These are phyloP conservation scores for Penicillium sp. DNA, from an alignment of 2,329 filamentous ascomycete genomes.

Conservation along the genomic window DNA sequence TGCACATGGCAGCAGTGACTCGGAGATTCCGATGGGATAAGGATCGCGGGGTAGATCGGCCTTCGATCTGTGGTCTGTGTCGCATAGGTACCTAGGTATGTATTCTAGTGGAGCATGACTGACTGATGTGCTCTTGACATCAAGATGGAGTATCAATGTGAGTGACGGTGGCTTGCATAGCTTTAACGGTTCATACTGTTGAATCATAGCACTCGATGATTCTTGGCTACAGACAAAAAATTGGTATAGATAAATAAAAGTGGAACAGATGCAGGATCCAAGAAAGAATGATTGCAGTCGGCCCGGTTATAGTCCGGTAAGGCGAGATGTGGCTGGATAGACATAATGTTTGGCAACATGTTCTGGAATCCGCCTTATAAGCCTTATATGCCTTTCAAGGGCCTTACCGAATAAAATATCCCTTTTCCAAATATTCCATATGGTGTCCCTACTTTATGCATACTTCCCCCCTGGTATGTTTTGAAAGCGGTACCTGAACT, in stretches of 20 bases:
- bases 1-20: conserved; percentile 3
- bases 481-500: conserved; percentile 21
- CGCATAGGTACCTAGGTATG: neutral
- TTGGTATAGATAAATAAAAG: neutral
- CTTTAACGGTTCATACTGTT: neutral
- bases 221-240: neutral
- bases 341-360: neutral
- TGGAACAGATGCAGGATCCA: neutral
- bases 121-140: neutral
- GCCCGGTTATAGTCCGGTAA: neutral
- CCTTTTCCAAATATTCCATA: neutral
- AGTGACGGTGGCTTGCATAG: neutral
- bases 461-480: conserved; percentile 11
- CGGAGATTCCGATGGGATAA: neutral
- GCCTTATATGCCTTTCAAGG: neutral
- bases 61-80: neutral
- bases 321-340: neutral
- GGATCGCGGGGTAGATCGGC: neutral
- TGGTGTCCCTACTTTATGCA: neutral
- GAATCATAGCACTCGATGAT: too few relatives aligned
- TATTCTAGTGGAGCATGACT: neutral
- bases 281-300: neutral
- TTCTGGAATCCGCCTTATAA: neutral
- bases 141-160: neutral
- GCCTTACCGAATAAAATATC: neutral